phyloP scores from a whole-genome alignment of 2,329 filamentous ascomycete species.

The Ascochyta viciae-villosae region DNA sequence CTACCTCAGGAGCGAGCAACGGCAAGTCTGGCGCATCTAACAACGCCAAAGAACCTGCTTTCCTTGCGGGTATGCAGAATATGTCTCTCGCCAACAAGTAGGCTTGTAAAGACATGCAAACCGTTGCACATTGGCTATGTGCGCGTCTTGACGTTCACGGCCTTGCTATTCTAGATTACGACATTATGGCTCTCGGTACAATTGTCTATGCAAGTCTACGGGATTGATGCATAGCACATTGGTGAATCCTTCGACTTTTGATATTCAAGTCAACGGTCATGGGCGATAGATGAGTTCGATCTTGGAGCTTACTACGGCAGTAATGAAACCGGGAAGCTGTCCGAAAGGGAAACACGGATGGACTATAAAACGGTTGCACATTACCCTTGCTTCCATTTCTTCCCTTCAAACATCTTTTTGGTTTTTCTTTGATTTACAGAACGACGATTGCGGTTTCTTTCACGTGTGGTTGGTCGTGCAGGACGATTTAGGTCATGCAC shows the following conservation, averaged over 20 bases:
- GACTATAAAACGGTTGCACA: conserved; percentile 4
- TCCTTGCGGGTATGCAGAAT: conserved; percentile 34
- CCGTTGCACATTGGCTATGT: not conserved
- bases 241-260: not conserved
- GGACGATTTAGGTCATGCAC: not conserved
- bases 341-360: not conserved
- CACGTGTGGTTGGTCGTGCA: not conserved
- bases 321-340: not conserved
- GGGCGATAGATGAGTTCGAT: not conserved
- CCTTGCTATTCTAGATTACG: conserved; percentile 8
- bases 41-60: conserved; percentile 21
- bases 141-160: not conserved
- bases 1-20: conserved; percentile 14
- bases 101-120: not conserved
- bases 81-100: conserved; percentile 33
- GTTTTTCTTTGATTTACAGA: not conserved
- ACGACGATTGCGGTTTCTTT: not conserved
- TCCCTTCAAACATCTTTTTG: not conserved
- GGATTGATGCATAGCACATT: not conserved
- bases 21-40: conserved; percentile 12
- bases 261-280: not conserved
- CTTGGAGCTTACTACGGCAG: not conserved
- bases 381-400: not conserved
- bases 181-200: conserved; percentile 1
- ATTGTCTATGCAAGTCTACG: not conserved